Evolutionary conservation across 176 grass and related monocot genomes (phyloP), one percentile per base, ranked within the genome.

Genomic region (Thinopyrum elongatum): DNA sequence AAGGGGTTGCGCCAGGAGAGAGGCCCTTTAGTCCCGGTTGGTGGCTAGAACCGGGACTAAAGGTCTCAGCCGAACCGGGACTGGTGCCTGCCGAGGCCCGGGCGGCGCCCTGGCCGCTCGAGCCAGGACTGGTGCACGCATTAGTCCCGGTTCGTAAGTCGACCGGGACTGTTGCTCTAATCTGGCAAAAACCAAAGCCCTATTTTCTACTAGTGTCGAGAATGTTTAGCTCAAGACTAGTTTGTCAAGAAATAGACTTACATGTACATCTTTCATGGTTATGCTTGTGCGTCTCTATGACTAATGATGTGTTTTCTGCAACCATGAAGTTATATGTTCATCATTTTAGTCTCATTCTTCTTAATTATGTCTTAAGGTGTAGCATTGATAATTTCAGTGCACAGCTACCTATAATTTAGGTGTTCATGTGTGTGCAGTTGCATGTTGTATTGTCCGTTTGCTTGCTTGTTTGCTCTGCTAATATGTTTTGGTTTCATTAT

Each of bases 271-370:
- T 47, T 65, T 21, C 59, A 49, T 80, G 25, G 29, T 49, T 16
- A 41, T 62, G 30, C 31, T 14, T 74, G 13, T 33, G 39, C 49
- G 8, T 73, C 72, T 64, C 11, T 70, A 15, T 38, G 16, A 33
- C 29, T 74, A 72, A 72, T 53, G 28, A 26, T 77, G n/a, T 77
- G 35, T 23, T 14, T 57, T 71, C 34, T 63, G 14, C 72, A 78
- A 70, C 77, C n/a, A 79, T 65, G 74, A 83, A 80, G 65, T 65
- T 28, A 17, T 57, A 26, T 61, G 22, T 73, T 57, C 4, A 17
- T 36, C 1, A 27, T 79, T 21, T 5, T 83, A 5, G 15, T 46
- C 51, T 85, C 27, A 42, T 77, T 62, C 60, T 81, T 31, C 25
- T 42, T 16, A 59, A 63, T 84, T 30, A 23, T 77, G n/a, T 53